These are phyloP conservation scores for Aphanomyces stellatus DNA, from an alignment of 352 stramenopile species.

Conservation along the genomic window DNA sequence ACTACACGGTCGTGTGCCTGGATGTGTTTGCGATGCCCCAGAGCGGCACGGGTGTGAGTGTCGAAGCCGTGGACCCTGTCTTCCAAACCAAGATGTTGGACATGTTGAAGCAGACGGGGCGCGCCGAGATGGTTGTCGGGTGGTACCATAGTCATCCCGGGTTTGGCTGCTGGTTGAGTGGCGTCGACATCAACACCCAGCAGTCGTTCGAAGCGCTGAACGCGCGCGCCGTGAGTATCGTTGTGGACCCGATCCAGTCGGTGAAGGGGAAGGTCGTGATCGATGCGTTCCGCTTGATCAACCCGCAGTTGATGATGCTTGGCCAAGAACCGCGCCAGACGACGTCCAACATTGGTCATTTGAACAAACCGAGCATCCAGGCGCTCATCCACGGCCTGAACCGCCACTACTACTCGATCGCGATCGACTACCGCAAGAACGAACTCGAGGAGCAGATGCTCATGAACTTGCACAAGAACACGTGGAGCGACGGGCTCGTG, in stretches of 20 bases:
- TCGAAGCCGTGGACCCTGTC: slow-evolving; percentile 98
- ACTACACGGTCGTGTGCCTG: slow-evolving; percentile 99
- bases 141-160: slow-evolving; percentile 99
- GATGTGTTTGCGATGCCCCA: slow-evolving; percentile 99
- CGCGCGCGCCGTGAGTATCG: slow-evolving; percentile 93
- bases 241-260: slow-evolving; percentile 99
- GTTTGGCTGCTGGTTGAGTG: slow-evolving; percentile 99
- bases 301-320: slow-evolving; percentile 98
- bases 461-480: slow-evolving; percentile 98
- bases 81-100: slow-evolving; percentile 99
- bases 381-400: slow-evolving; percentile 98
- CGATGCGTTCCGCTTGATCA: slow-evolving; percentile 99
- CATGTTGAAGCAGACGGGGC: slow-evolving; percentile 98
- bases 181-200: slow-evolving; percentile 99
- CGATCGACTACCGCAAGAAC: slow-evolving; percentile 98
- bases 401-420: slow-evolving; percentile 98
- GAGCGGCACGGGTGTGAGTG: slow-evolving; percentile 90
- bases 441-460: slow-evolving; percentile 99
- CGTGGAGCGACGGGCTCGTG: slow-evolving; percentile 94
- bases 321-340: slow-evolving; percentile 97
- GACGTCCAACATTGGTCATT: slow-evolving; percentile 97
- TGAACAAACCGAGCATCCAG: slow-evolving; percentile 99
- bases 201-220: slow-evolving; percentile 98
- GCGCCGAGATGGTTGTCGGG: slow-evolving; percentile 90
- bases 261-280: slow-evolving; percentile 99